Evolutionary conservation across 1,284 basidiomycete species (phyloP).

Genomic region (Coniferiporia weirii): DNA sequence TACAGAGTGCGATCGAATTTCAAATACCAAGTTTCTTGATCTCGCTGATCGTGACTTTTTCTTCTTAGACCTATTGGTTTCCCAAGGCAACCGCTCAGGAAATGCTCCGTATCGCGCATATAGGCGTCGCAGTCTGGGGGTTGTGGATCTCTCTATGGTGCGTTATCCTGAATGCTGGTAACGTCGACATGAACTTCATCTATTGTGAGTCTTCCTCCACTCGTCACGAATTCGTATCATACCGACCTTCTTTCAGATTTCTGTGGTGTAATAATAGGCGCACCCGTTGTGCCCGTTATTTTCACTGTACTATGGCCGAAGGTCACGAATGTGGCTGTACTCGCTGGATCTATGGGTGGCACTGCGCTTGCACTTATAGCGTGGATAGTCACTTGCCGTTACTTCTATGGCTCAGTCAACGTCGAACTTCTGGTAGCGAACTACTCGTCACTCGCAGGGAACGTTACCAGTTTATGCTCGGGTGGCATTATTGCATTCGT

Average conservation of each 20-base stretch:
- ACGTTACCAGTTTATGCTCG: conserved; percentile 39
- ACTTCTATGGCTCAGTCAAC: conserved; percentile 43
- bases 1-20: conserved; percentile 4
- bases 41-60: conserved; percentile 27
- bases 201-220: conserved; percentile 5
- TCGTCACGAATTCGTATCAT: neutral
- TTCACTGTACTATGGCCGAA: conserved; percentile 46
- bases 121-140: conserved; percentile 52
- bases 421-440: conserved; percentile 40
- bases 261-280: conserved; percentile 13
- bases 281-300: conserved; percentile 18
- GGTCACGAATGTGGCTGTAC: conserved; percentile 36
- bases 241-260: conserved; percentile 8
- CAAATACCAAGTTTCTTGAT: neutral
- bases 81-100: conserved; percentile 57
- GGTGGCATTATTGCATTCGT: conserved; percentile 39
- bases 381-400: conserved; percentile 48
- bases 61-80: conserved; percentile 64
- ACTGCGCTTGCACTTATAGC: conserved; percentile 42
- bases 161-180: conserved; percentile 16
- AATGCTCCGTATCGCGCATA: conserved; percentile 54
- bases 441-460: conserved; percentile 46
- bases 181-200: conserved; percentile 19
- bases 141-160: conserved; percentile 42
- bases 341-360: conserved; percentile 39